Evolutionary conservation across 2,329 filamentous ascomycete species (phyloP).

Genomic region (Aspergillus felis): DNA sequence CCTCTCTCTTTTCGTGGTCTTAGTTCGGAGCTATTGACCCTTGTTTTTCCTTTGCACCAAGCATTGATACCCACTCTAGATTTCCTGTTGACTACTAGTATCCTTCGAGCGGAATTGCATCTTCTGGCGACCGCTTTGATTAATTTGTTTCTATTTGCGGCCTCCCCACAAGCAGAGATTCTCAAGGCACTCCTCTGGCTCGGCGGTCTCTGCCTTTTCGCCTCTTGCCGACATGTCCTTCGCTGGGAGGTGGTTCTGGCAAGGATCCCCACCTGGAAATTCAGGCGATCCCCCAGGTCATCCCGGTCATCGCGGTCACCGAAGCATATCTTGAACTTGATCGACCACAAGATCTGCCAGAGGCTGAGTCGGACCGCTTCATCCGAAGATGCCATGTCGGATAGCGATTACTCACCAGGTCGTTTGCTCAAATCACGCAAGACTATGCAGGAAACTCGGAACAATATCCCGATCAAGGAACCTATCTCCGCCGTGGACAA

Average conservation of each 20-base stretch:
- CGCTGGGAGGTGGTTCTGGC: slow-evolving; percentile 81
- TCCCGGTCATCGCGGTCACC: slow-evolving; percentile 36
- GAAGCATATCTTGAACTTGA: slow-evolving; percentile 38
- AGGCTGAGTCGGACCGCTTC: slow-evolving; percentile 43
- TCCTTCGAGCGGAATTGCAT: slow-evolving; percentile 82
- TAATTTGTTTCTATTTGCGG: slow-evolving; percentile 72
- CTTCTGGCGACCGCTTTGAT: slow-evolving; percentile 78
- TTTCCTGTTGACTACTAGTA: slow-evolving; percentile 81
- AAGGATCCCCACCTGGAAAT: slow-evolving; percentile 86
- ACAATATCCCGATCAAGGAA: slow-evolving; percentile 11
- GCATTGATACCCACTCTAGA: slow-evolving; percentile 69
- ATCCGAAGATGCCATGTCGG: slow-evolving; percentile 34
- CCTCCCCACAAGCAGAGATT: slow-evolving; percentile 78
- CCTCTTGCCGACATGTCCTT: slow-evolving; percentile 70
- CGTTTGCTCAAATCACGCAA: slow-evolving; percentile 34
- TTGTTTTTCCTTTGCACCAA: slow-evolving; percentile 81
- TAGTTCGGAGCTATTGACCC: slow-evolving; percentile 55
- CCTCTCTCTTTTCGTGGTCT: slow-evolving; percentile 36
- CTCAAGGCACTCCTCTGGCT: slow-evolving; percentile 82
- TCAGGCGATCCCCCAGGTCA: slow-evolving; percentile 54
- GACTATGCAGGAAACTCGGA: slow-evolving; percentile 17
- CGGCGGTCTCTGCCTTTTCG: slow-evolving; percentile 71
- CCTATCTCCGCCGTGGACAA: slow-evolving; percentile 22
- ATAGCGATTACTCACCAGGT: slow-evolving; percentile 33
- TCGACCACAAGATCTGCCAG: slow-evolving; percentile 46